Evolutionary conservation across 805 yeast species (phyloP), one percentile per base, ranked within the genome.

Genomic region (Yarrowia porcina): DNA sequence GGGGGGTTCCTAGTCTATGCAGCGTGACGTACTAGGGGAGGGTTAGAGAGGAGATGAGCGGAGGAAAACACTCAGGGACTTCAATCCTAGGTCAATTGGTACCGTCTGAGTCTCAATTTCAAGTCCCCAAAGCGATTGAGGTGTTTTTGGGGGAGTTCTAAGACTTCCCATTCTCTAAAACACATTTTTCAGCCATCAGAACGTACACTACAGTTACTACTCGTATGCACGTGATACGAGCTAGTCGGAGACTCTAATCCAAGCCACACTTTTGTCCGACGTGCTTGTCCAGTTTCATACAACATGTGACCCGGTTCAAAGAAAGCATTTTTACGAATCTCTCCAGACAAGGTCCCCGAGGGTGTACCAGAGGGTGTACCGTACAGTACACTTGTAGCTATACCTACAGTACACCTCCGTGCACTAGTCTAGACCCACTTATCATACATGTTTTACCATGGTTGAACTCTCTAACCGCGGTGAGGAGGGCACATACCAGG

Each of bases 391-490:
- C n/a, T n/a, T n/a, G n/a, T n/a, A n/a, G n/a, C n/a, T n/a, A n/a
- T n/a, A n/a, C n/a, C n/a, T n/a, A n/a, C n/a, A n/a, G n/a, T n/a
- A n/a, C n/a, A n/a, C n/a, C n/a, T n/a, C n/a, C n/a, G n/a, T n/a
- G n/a, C 30, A 27, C 54, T 47, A 47, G 54, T 47, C 54, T 47
- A 47, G 54, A 47, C 54, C 39, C 56, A 49, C 56, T 33, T 49
- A 49, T 49, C 39, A 49, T 49, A 49, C 7, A 45, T 45, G 52
- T 45, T 45, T 49, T 21, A 33, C 56, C 56, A 32, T 49, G 56
- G 56, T 23, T 8, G 20, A 49, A 49, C 56, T 49, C 39, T 49
- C 28, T 49, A 49, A n/a, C 30, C 56, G 56, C 56, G 39, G 39
- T 49, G 52, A 27, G 20, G 38, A 45, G 25, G n/a, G n/a, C n/a